Base-by-base conservation (phyloP, 1,139 yeast genomes). In the Yamadazyma dushanensis region DNA sequence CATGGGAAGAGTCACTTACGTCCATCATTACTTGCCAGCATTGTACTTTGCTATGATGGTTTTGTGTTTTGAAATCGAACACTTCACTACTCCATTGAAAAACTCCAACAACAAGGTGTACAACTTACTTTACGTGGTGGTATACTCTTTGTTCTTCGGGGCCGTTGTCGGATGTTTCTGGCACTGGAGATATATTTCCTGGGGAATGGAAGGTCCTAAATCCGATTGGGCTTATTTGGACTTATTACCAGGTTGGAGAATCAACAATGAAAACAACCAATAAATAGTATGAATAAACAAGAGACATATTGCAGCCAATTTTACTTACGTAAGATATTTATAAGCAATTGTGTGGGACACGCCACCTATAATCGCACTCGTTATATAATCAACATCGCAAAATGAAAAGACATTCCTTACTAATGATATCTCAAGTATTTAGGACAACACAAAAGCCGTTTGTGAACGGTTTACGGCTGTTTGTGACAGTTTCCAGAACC, bases 1-100 rank as follows among this genome's bases (percentile, higher is more conserved):
- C 48, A 92, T 92, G 98, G 89, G 96, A 20, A 86, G 99, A 73
- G 97, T 94, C 48, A 88, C 96, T 6, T 92, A 94, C 57, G 95
- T 92, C 29, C 99, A 92, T 61, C 99, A 92, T 64, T 92, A 92
- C 63, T 75, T 90, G 54, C 99, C 99, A 27, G 97, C 98, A 0
- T 75, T 90, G 47, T 94, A 90, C 67, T 94, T 94, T 66, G 97
- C 97, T 40, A 80, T 92, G 78, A 65, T 92, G 50, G 83, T 88
- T 19, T 75, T 85, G 54, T 79, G 83, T 39, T 92, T 84, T 65
- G 70, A 83, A 50, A 67, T 89, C 42, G 96, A 90, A 56, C 72
- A 71, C 39, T 63, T 77, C 51, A 74, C 85, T 25, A 53, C 62
- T 32, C 63, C 66, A 34, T 66, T 74, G 45, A 67, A 59, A 46